These are phyloP conservation scores for Sporothrix sp. DNA, from an alignment of 2,329 filamentous ascomycete genomes.

Conservation along the genomic window DNA sequence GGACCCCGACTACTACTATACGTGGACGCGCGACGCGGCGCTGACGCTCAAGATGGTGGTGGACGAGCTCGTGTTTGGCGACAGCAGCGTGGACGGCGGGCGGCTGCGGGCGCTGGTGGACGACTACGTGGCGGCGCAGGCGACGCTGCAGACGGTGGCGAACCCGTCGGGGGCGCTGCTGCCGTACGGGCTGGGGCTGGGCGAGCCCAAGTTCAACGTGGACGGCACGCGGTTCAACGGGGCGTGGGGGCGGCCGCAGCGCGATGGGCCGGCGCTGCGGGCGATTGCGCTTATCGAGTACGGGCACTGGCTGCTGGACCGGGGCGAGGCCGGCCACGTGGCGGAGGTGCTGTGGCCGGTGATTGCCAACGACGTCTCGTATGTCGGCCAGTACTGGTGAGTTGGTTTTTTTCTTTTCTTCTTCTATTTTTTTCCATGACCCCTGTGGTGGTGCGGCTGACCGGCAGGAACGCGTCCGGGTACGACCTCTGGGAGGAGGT, in stretches of 20 bases:
- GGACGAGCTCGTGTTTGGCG: neutral
- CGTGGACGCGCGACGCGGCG: slow-evolving; percentile 1
- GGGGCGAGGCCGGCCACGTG: neutral
- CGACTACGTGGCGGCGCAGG: neutral
- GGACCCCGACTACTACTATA: slow-evolving; percentile 1
- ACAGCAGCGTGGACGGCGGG: too few relatives aligned
- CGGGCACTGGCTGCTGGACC: neutral
- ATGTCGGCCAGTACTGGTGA: slow-evolving; percentile 2
- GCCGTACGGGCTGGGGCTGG: neutral
- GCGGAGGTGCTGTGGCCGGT: neutral
- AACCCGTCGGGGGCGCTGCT: neutral
- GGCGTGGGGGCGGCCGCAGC: neutral
- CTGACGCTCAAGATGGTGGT: neutral
- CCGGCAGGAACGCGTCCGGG: neutral
- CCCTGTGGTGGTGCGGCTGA: too few relatives aligned
- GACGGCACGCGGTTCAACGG: slow-evolving; percentile 1
- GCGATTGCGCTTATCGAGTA: neutral
- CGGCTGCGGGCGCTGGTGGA: neutral
- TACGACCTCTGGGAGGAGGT: slow-evolving; percentile 4
- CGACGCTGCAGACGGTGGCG: neutral
- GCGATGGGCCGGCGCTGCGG: neutral
- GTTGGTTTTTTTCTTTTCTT: neutral
- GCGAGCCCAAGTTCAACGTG: slow-evolving; percentile 2
- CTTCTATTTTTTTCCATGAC: neutral
- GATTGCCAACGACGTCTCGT: neutral